phyloP scores from a whole-genome alignment of 257 asterid genomes.

The Linaria vulgaris region DNA sequence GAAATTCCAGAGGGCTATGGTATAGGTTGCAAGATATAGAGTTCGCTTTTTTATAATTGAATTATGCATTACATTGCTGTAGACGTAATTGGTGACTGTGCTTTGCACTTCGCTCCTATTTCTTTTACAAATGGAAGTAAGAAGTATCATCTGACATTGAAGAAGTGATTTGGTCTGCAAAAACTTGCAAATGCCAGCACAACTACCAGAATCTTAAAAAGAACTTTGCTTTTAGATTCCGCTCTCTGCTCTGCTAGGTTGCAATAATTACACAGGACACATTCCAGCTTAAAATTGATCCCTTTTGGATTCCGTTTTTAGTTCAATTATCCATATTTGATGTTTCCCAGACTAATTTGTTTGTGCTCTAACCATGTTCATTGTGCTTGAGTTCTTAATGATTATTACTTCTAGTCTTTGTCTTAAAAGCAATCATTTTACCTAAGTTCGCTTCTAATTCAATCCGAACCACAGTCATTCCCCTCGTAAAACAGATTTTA shows the following conservation, averaged over 20 bases:
- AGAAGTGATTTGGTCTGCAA: too few species aligned
- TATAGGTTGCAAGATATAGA: not conserved
- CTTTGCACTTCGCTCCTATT: not conserved
- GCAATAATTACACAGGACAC: not conserved
- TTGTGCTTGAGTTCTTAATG: too few species aligned
- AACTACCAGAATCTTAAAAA: not conserved
- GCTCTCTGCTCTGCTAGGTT: not conserved
- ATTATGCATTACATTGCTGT: not conserved
- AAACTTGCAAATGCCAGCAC: not conserved
- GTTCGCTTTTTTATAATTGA: not conserved
- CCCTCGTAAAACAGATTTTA: constrained; percentile 4
- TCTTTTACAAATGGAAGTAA: too few species aligned
- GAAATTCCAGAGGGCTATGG: not conserved
- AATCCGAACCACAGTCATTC: not conserved
- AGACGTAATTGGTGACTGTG: not conserved
- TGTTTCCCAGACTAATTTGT: constrained; percentile 1
- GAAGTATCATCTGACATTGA: too few species aligned
- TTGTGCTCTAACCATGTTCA: constrained; percentile 3
- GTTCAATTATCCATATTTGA: not conserved
- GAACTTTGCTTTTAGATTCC: not conserved
- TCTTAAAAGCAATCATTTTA: too few species aligned
- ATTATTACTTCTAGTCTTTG: too few species aligned
- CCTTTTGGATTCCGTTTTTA: constrained; percentile 3
- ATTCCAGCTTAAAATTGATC: constrained; percentile 15
- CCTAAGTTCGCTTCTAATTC: too few species aligned